These are phyloP conservation scores for Pestalotiopsis fici DNA, from an alignment of 2,329 filamentous ascomycete genomes.

Conservation along the genomic window DNA sequence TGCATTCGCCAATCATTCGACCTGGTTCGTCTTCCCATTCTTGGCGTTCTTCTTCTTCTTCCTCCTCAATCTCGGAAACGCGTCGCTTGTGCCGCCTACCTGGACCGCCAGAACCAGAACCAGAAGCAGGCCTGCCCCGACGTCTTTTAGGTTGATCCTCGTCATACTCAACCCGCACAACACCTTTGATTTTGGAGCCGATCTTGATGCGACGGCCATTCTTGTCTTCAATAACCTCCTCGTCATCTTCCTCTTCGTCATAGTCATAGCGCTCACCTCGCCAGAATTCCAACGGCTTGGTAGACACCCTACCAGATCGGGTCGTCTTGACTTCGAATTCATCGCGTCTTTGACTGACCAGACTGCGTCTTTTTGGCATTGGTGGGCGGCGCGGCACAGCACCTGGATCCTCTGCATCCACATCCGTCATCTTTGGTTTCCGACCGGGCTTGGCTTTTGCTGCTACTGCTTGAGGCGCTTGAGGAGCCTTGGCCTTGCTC, in stretches of 20 bases:
- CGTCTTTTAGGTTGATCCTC: constrained; percentile 34
- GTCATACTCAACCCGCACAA: constrained; percentile 73
- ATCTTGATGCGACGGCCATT: constrained; percentile 54
- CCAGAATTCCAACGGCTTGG: constrained; percentile 83
- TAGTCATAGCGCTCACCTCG: constrained; percentile 78
- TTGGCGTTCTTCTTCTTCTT: constrained; percentile 57
- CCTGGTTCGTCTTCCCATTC: constrained; percentile 73
- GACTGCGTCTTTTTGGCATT: constrained; percentile 54
- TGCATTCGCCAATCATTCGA: constrained; percentile 62
- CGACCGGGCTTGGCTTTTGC: constrained; percentile 31
- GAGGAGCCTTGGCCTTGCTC: constrained; percentile 15
- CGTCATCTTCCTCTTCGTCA: constrained; percentile 55
- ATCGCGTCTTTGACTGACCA: constrained; percentile 53
- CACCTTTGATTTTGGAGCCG: constrained; percentile 68
- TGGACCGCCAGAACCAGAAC: constrained; percentile 14
- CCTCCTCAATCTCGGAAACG: constrained; percentile 42
- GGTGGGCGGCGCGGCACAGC: constrained; percentile 51
- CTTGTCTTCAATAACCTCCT: constrained; percentile 41
- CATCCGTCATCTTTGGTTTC: constrained; percentile 35
- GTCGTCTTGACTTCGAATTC: constrained; percentile 59
- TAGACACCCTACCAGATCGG: constrained; percentile 76
- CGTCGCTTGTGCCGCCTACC: constrained; percentile 10
- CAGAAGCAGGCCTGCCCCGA: constrained; percentile 20
- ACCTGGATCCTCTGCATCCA: constrained; percentile 44
- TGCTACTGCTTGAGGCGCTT: constrained; percentile 22